Conservation (phyloP, 164 flowering plant species). For the Cinnamomum micranthum region DNA sequence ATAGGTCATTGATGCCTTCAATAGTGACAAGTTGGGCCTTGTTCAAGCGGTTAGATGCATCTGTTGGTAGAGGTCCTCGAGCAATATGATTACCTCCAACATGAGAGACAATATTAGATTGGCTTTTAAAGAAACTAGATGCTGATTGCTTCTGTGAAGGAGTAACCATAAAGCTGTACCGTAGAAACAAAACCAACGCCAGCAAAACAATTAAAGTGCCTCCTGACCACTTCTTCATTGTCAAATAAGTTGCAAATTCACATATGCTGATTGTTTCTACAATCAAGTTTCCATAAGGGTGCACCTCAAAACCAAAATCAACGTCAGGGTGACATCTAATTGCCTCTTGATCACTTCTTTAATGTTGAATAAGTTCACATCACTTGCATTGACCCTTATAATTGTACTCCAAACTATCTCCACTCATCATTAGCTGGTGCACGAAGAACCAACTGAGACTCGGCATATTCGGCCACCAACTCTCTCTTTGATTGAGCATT, state of each 20-base stretch:
- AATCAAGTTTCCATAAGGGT: slow-evolving; percentile 32
- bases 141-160: slow-evolving; percentile 45
- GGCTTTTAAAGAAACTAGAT: slow-evolving; percentile 42
- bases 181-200: slow-evolving; percentile 44
- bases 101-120: slow-evolving; percentile 24
- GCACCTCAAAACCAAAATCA: slow-evolving; percentile 53
- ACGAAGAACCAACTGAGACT: background rate
- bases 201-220: slow-evolving; percentile 51
- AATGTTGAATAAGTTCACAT: slow-evolving; percentile 20
- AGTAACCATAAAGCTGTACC: slow-evolving; percentile 43
- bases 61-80: slow-evolving; percentile 12
- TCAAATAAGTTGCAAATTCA: background rate
- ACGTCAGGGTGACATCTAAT: slow-evolving; percentile 41
- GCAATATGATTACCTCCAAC: background rate
- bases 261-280: slow-evolving; percentile 36
- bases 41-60: slow-evolving; percentile 11
- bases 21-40: slow-evolving; percentile 36
- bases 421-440: background rate
- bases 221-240: slow-evolving; percentile 81
- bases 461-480: background rate
- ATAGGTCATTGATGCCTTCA: slow-evolving; percentile 55
- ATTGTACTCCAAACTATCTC: background rate
- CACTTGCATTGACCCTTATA: background rate
- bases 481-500: background rate
- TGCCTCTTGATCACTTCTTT: slow-evolving; percentile 83